Conservation (phyloP, 2,329 filamentous ascomycete species). For the Alternaria viburni region DNA sequence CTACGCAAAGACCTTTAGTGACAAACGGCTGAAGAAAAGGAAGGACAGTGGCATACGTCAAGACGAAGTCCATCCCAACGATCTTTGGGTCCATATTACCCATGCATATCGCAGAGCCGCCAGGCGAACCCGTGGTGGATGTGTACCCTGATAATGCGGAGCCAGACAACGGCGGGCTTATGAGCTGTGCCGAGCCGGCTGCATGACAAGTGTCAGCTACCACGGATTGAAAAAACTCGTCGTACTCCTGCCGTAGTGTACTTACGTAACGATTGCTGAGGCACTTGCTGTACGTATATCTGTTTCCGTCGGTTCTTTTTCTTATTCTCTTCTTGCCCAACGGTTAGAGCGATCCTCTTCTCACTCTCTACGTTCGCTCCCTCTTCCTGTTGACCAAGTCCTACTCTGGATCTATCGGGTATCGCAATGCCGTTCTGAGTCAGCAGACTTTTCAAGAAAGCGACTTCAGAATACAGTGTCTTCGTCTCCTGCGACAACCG, state of each 20-base stretch:
- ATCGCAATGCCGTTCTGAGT: constrained; percentile 23
- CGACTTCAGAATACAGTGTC: constrained; percentile 31
- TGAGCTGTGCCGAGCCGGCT: not conserved
- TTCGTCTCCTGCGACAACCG: constrained; percentile 34
- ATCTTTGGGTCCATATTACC: constrained; percentile 21
- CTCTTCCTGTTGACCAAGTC: not conserved
- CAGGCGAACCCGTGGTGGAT: not conserved
- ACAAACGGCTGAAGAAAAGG: no score
- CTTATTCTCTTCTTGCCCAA: not conserved
- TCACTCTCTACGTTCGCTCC: not conserved
- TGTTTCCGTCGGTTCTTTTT: constrained; percentile 2
- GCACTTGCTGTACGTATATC: not conserved
- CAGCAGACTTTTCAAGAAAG: constrained; percentile 25
- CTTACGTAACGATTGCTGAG: not conserved
- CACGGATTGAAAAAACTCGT: not conserved
- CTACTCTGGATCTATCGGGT: not conserved
- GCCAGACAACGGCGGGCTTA: not conserved
- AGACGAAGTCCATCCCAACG: constrained; percentile 42
- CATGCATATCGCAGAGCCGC: not conserved
- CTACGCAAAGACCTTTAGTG: constrained; percentile 14
- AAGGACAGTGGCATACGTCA: no score
- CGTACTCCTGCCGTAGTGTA: not conserved
- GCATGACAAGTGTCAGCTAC: not conserved
- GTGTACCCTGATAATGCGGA: not conserved
- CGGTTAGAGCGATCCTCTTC: not conserved